Base-by-base conservation (phyloP, 2,329 filamentous ascomycete species). In the Ploettnerulaceae sp. region DNA sequence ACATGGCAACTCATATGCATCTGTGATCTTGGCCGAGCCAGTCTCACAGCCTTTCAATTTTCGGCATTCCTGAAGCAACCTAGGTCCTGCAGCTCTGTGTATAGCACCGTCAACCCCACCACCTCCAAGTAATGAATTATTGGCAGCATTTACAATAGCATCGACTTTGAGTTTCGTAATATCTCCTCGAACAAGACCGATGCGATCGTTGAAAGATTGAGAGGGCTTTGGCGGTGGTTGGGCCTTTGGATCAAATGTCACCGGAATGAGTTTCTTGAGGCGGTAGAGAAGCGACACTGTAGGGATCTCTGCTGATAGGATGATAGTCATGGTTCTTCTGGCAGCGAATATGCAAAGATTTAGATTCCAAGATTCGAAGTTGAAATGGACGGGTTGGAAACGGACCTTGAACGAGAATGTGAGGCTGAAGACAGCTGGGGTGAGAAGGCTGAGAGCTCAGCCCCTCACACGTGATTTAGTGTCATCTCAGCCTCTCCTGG, bases 61-160 rank as follows among this genome's bases (percentile, higher is more conserved):
- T n/a, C 69, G 66, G 66, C 91, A 96, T 69, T 93, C 91, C 7
- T 71, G 61, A 15, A 82, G 54, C 0, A 97, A 77, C 0, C 66
- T 66, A 0, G 69, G 76, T 0, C 93, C 93, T 1, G 93, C 91
- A 31, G 84, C 89, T 22, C 75, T 67, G 65, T 97, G 93, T 58
- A 97, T 96, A 21, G 89, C 86, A 31, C 84, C 86, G 61, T 90
- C 85, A 12, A 97, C 89, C 26, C 93, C 93, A n/a, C 89, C 89
- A 43, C 93, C 93, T 45, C 90, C 89, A 0, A 86, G 74, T 0
- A 97, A 78, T 1, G 75, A 76, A 7, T 67, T 69, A 66, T 97
- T 97, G 34, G 93, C 91, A 1, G 93, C 91, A 65, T 97, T 97
- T 65, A 97, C 90, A 57, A 96, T 93, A 54, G 85, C 84, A 61